phyloP scores from a whole-genome alignment of 331 rosid species.

The Cydonia oblonga region DNA sequence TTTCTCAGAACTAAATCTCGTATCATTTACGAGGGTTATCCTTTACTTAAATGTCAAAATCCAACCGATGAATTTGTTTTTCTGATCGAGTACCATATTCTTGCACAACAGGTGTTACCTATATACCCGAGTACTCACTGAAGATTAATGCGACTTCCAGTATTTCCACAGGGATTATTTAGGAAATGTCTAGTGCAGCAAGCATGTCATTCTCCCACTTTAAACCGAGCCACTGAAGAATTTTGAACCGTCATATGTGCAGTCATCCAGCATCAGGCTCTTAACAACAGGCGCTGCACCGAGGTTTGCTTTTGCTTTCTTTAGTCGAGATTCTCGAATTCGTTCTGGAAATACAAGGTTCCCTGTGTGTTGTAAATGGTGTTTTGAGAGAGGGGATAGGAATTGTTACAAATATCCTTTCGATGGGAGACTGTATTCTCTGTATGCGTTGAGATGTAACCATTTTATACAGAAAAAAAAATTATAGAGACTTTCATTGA shows the following conservation, averaged over 20 bases:
- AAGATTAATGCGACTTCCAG: slow-evolving; percentile 73
- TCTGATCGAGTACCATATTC: background rate
- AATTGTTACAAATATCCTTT: slow-evolving; percentile 24
- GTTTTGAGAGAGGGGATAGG: slow-evolving; percentile 16
- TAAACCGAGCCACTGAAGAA: slow-evolving; percentile 15
- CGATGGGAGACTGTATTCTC: slow-evolving; percentile 17
- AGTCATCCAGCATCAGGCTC: slow-evolving; percentile 8
- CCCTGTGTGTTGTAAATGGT: slow-evolving; percentile 24
- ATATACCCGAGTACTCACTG: slow-evolving; percentile 61
- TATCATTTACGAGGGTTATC: background rate
- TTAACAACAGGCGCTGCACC: slow-evolving; percentile 1
- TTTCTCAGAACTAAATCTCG: background rate
- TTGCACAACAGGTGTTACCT: slow-evolving; percentile 58
- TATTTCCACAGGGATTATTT: slow-evolving; percentile 44
- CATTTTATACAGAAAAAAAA: slow-evolving; percentile 5
- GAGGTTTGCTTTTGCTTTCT: slow-evolving; percentile 5
- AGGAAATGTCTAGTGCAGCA: slow-evolving; percentile 8
- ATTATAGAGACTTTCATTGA: background rate
- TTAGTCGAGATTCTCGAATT: slow-evolving; percentile 14
- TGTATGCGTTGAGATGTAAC: slow-evolving; percentile 20
- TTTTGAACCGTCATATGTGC: slow-evolving; percentile 4
- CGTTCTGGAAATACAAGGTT: slow-evolving; percentile 19
- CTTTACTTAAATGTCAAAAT: background rate
- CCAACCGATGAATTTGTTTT: background rate
- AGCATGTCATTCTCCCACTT: background rate